Base-by-base conservation (phyloP, 2,329 filamentous ascomycete genomes). In the Fusarium dimerum region DNA sequence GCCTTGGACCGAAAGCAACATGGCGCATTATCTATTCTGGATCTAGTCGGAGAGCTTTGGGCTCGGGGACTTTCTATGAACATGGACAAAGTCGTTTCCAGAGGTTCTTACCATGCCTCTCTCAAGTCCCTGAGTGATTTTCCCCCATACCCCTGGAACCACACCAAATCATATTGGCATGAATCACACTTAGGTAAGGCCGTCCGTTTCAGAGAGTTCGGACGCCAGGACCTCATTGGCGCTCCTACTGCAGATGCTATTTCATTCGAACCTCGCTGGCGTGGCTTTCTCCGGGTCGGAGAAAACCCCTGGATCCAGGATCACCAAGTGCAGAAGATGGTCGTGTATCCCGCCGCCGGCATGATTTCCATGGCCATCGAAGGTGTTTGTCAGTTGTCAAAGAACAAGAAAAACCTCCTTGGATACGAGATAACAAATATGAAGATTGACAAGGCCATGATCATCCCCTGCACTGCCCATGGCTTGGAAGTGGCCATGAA, bases 111-210 rank as follows among this genome's bases (percentile, higher is more conserved):
- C 11, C 50, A 54, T 13, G n/a, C 32, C 8, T 48, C 38, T 4
- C 61, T 62, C n/a, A 68, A 67, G 48, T 73, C 73, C 17, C 66
- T 83, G 3, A 59, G 69, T 1, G 73, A 77, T 51, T 63, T 84
- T 32, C 81, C 81, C 2, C 70, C 73, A 1, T 83, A 83, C 53
- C 73, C 77, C 3, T 84, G 81, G 80, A 80, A 83, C 30, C 80
- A 83, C 52, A 65, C 69, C 26, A 78, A 73, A 26, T 68, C 63
- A 1, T 81, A 82, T 61, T 83, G 81, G 80, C 74, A 79, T 53
- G 80, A 84, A 52, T 77, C 77, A 2, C 74, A 78, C 40, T 60
- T 78, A 3, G 76, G 76, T 17, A 61, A 66, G 13, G 69, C 74
- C 11, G 73, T 73, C 43, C 73, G 79, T 3, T 74, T 77, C 51